phyloP scores from a whole-genome alignment of 345 rosid genomes.

The rapeseed (Brassica napus) region Da-Ae NC_063446.1:37880001-37880500 shows the following conservation, averaged over 20 bases:
- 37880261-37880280: conserved; percentile 1
- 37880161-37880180: conserved; percentile 24
- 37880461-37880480: conserved; percentile 14
- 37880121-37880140: conserved; percentile 13
- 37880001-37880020: conserved; percentile 24
- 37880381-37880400: not conserved
- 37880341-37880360: conserved; percentile 6
- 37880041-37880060: conserved; percentile 58
- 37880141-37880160: conserved; percentile 8
- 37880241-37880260: not conserved
- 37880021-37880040: conserved; percentile 26
- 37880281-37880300: not conserved
- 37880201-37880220: conserved; percentile 34
- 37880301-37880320: not conserved
- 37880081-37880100: conserved; percentile 60
- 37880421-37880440: conserved; percentile 5
- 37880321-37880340: conserved; percentile 18
- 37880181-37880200: conserved; percentile 26
- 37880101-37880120: conserved; percentile 49
- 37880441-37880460: not conserved
- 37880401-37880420: conserved; percentile 8
- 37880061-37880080: conserved; percentile 67
- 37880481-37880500: not conserved
- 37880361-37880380: conserved; percentile 7
- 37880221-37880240: conserved; percentile 39